Base-by-base conservation (phyloP, 192 early-diverging fungal genomes). In the Blastocladiella britannica region DNA sequence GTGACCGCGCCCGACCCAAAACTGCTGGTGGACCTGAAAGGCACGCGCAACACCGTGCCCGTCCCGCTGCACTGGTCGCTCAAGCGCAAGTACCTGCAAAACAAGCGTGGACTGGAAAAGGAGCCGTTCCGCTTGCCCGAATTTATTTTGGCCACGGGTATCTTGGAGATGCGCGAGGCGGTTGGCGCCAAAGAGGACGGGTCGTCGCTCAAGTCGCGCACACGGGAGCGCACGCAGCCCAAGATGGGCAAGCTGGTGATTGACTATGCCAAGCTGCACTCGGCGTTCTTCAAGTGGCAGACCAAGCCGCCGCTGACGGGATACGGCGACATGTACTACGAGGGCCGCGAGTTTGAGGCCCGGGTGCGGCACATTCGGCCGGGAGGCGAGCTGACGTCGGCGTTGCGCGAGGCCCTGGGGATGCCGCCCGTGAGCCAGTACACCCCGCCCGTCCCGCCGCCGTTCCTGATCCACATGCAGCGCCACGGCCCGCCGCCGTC, bases 391-490 rank as follows among this genome's bases (percentile, higher is more conserved):
- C 64, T 98, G 15, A 86, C 83, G 15, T 87, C 89, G 51, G 84
- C 87, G n/a, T 68, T 98, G 15, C 84, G 81, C 53, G 72, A 68
- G 4, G 94, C 94, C 0, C 76, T 98, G 15, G 85, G 79, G 51
- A 91, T 96, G 63, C 90, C 91, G 52, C 87, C 86, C 4, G 67
- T 89, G 51, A n/a, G n/a, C n/a, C n/a, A n/a, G n/a, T n/a, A n/a
- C n/a, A n/a, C n/a, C n/a, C n/a, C n/a, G n/a, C n/a, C n/a, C n/a
- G 89, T 91, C 1, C 89, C 94, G 24, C 89, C 90, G 31, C 94
- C 94, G 23, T 98, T 93, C 93, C 71, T 98, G 29, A 80, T 96
- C 61, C 92, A 91, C 62, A 98, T 98, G 94, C 94, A 98, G 73
- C 77, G 93, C 24, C 85, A 90, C 63, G 94, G 94, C 1, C 89